A percentile compares a stretch with the other conserved stretches of the same genome.
These are phyloP conservation scores for Vitis hybrid DNA, from an alignment of 177 flowering plant genomes.

Conservation along the genomic window DNA sequence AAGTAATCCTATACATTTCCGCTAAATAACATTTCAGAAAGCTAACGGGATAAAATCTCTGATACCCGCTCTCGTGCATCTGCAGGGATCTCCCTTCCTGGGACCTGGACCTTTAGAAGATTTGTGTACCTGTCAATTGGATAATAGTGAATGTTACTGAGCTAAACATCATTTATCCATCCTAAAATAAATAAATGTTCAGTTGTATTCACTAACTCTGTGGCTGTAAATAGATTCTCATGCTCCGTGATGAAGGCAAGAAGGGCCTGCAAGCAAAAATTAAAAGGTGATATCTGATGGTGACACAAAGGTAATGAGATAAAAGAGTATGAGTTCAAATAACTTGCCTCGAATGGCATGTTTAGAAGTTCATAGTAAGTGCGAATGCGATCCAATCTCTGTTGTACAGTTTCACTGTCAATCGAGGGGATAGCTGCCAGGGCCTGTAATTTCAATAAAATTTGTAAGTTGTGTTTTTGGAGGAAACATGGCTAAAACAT, in stretches of 20 bases:
- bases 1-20: background rate
- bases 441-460: slow-evolving; percentile 51
- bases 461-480: background rate
- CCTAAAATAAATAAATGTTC: background rate
- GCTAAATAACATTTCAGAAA: background rate
- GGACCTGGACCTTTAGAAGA: slow-evolving; percentile 86
- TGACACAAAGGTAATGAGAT: background rate
- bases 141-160: background rate
- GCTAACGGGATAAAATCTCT: slow-evolving; percentile 59
- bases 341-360: slow-evolving; percentile 91
- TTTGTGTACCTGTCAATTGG: slow-evolving; percentile 60
- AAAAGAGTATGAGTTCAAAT: background rate
- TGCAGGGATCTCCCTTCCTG: slow-evolving; percentile 86
- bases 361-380: slow-evolving; percentile 92
- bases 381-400: slow-evolving; percentile 86
- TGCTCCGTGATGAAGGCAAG: slow-evolving; percentile 93
- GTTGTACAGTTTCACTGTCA: slow-evolving; percentile 81
- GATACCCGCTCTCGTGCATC: slow-evolving; percentile 76
- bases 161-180: background rate
- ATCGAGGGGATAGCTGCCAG: slow-evolving; percentile 92
- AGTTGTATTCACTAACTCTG: slow-evolving; percentile 62
- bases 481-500: too few species aligned
- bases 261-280: slow-evolving; percentile 65
- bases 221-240: slow-evolving; percentile 59
- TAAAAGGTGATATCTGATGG: background rate